Percentiles rank a stretch among this genome's conserved stretches.
These are phyloP conservation scores for Capsicum pubescens DNA, from an alignment of 257 asterid genomes.

Conservation along the genomic window DNA sequence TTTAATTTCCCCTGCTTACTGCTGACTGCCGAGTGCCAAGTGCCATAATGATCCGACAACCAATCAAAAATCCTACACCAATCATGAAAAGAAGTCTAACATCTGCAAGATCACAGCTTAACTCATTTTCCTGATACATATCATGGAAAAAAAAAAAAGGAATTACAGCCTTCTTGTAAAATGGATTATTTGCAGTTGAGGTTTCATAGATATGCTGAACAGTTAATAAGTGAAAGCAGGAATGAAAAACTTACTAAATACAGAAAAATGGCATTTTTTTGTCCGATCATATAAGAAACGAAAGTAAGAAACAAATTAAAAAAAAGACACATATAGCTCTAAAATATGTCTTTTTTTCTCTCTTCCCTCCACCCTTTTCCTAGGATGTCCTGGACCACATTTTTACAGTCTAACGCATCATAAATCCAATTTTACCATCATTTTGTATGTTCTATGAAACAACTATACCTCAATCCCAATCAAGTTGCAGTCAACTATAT, in stretches of 20 bases:
- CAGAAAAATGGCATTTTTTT: not conserved
- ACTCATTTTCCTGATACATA: not conserved
- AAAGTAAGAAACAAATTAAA: not conserved
- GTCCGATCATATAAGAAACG: not conserved
- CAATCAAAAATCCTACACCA: not conserved
- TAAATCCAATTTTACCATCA: constrained; percentile 2
- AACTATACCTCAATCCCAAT: not conserved
- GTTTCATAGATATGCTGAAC: not conserved
- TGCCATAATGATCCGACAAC: not conserved
- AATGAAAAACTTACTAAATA: not conserved
- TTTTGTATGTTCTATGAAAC: not conserved
- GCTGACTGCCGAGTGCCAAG: not conserved
- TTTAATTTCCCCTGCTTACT: not conserved
- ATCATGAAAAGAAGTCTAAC: not conserved
- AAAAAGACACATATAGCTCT: not conserved
- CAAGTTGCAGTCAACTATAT: not conserved
- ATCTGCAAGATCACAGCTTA: not conserved
- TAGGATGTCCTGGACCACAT: not conserved
- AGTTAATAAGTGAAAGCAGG: not conserved
- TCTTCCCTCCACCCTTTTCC: constrained; percentile 2
- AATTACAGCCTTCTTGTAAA: not conserved
- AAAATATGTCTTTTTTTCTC: not conserved
- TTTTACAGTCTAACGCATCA: not conserved
- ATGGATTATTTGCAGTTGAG: not conserved
- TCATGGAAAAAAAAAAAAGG: not conserved